These are phyloP conservation scores for Ceratobasidium papillatum DNA, from an alignment of 1,284 basidiomycete species.

Conservation along the genomic window DNA sequence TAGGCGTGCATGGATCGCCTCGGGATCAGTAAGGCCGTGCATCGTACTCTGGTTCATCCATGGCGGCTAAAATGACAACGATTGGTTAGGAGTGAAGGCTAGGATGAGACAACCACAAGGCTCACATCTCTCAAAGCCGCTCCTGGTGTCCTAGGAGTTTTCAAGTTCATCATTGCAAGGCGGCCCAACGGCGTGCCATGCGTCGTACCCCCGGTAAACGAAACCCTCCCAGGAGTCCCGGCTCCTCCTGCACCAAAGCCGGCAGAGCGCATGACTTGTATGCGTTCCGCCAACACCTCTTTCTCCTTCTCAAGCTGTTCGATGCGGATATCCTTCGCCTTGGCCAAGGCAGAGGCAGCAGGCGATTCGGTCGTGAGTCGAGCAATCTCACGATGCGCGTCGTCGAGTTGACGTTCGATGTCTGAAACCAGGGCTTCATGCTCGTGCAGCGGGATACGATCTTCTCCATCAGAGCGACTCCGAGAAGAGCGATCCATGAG, in stretches of 20 bases:
- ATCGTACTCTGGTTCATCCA: conserved; percentile 61
- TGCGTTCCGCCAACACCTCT: conserved; percentile 73
- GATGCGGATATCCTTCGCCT: conserved; percentile 75
- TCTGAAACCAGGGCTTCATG: conserved; percentile 53
- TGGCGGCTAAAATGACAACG: conserved; percentile 60
- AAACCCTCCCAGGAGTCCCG: background rate
- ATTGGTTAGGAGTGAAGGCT: background rate
- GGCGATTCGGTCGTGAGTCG: conserved; percentile 75
- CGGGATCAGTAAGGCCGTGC: conserved; percentile 19
- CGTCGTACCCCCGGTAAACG: background rate
- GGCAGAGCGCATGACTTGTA: conserved; percentile 58
- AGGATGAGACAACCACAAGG: conserved; percentile 37
- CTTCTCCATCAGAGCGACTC: conserved; percentile 50
- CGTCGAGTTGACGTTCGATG: conserved; percentile 80
- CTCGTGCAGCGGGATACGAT: conserved; percentile 45
- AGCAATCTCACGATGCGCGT: conserved; percentile 82
- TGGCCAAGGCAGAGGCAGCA: conserved; percentile 75
- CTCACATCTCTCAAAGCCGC: conserved; percentile 64
- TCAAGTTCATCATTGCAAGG: conserved; percentile 47
- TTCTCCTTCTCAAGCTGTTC: conserved; percentile 78
- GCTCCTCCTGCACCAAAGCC: background rate
- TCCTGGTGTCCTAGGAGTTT: conserved; percentile 44
- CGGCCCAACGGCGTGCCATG: conserved; percentile 42
- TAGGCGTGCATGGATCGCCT: conserved; percentile 32
- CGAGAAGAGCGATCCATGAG: conserved; percentile 54